Evolutionary conservation across 176 grass and related monocot species (phyloP), one percentile per base, ranked within the genome.

Genomic region (Phoenix roebelenii): DNA sequence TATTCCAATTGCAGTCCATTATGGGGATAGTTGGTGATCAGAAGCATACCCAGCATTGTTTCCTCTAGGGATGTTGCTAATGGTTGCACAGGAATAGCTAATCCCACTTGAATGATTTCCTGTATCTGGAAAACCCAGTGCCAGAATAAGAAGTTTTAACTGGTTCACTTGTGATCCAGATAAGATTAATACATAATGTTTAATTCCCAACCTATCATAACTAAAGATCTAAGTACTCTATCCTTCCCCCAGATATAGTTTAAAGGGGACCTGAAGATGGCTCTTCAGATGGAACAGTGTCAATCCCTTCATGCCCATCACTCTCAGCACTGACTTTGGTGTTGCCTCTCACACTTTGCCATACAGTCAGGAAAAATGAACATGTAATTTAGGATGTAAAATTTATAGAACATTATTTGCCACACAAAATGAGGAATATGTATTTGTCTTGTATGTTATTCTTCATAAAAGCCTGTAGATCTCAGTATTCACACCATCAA

Each of bases 281-380:
- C 93, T 92, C 70, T 92, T 92, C 9, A 98, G 76, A 72, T 98
- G 93, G 81, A 89, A 98, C 67, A 98, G 52, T 14, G 84, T 98
- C 64, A 92, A 78, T 65, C 87, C 93, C 82, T 88, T 98, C 81
- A 85, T 80, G 28, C 93, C 79, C 87, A 98, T 98, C 72, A 98
- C 68, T 73, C 87, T 88, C 56, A 92, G 79, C 66, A 92, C 87
- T 4, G 81, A 98, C 63, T 98, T 98, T 20, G 93, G 93, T 23
- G 93, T 97, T 3, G 93, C 93, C 58, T 97, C 93, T 97, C 76
- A 63, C 26, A 61, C 5, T 15, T 44, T 48, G 23, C 10, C 28
- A 44, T 3, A 5, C 0, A 22, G 18, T 63, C 32, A 48, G 60
- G n/a, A 14, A 48, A 35, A 35, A 35, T 35, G 32, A 35, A 9